Evolutionary conservation across 345 rosid species (phyloP).

Genomic region (Salix viminalis): DNA sequence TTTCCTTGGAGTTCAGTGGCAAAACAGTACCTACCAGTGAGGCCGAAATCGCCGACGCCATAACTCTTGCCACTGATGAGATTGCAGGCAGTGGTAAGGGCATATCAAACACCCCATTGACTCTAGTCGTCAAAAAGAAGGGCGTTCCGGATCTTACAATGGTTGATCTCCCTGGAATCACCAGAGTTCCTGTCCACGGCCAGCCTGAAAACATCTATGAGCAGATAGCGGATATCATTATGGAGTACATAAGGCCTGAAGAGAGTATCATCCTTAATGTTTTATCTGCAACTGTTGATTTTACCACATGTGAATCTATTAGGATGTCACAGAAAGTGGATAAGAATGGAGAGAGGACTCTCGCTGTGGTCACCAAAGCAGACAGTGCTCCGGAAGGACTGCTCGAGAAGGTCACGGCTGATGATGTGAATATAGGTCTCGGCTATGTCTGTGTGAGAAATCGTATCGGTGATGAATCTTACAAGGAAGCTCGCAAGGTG

Average conservation of each 20-base stretch:
- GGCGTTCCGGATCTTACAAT: constrained; percentile 49
- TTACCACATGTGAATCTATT: constrained; percentile 43
- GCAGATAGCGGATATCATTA: too few species aligned
- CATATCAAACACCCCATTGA: constrained; percentile 35
- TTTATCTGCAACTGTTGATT: constrained; percentile 38
- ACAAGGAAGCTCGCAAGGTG: constrained; percentile 29
- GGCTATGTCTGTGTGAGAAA: constrained; percentile 52
- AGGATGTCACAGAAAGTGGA: constrained; percentile 47
- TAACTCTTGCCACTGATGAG: constrained; percentile 35
- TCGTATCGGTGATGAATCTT: constrained; percentile 36
- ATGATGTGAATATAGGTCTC: constrained; percentile 47
- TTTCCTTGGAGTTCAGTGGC: constrained; percentile 33
- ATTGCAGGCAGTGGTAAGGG: constrained; percentile 51
- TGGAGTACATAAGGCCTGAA: constrained; percentile 21
- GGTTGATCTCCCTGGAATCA: constrained; percentile 61
- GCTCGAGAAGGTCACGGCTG: constrained; percentile 38
- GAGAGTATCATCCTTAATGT: constrained; percentile 48
- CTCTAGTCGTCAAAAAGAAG: constrained; percentile 35
- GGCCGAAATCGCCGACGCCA: constrained; percentile 22
- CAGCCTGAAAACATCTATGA: constrained; percentile 40
- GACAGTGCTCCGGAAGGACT: constrained; percentile 51
- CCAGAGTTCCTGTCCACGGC: constrained; percentile 42
- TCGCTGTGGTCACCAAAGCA: constrained; percentile 48
- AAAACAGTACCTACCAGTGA: constrained; percentile 25
- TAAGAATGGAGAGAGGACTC: constrained; percentile 39